Conservation (phyloP, 352 stramenopile genomes). For the Globisporangium splendens region DNA sequence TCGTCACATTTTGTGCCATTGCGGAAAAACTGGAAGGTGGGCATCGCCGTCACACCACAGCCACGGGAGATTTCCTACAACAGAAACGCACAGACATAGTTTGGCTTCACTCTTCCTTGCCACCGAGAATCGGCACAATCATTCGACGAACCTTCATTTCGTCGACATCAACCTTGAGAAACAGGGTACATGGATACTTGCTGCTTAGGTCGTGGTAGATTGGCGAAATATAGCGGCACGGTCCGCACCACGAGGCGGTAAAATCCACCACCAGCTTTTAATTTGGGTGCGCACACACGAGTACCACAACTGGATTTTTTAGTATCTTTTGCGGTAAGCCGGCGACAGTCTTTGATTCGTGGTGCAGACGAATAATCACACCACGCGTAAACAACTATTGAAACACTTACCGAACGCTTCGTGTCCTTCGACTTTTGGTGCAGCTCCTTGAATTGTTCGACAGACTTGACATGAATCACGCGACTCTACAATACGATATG, state of each 20-base stretch:
- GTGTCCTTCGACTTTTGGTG: conserved; percentile 63
- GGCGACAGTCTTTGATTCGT: not conserved
- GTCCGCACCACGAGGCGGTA: conserved; percentile 85
- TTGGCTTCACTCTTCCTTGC: no score
- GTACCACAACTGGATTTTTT: not conserved
- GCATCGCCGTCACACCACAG: conserved; percentile 90
- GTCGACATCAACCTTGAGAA: conserved; percentile 90
- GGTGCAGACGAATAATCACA: not conserved
- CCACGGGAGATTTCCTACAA: conserved; percentile 46
- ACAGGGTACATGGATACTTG: conserved; percentile 81
- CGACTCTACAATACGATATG: conserved; percentile 32
- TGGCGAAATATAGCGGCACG: conserved; percentile 84
- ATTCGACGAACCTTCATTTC: conserved; percentile 43
- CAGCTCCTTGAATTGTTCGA: conserved; percentile 72
- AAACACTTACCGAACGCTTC: conserved; percentile 44
- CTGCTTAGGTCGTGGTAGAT: conserved; percentile 83
- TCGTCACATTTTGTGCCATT: conserved; percentile 87
- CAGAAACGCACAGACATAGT: no score
- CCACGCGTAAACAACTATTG: not conserved
- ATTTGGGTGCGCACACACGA: not conserved
- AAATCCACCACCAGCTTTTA: conserved; percentile 82
- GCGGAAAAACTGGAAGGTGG: conserved; percentile 96
- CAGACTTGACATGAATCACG: conserved; percentile 66
- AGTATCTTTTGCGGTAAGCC: no score
- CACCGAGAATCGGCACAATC: no score